These are phyloP conservation scores for Canna indica DNA, from an alignment of 176 grass and related monocot genomes.

Conservation along the genomic window DNA sequence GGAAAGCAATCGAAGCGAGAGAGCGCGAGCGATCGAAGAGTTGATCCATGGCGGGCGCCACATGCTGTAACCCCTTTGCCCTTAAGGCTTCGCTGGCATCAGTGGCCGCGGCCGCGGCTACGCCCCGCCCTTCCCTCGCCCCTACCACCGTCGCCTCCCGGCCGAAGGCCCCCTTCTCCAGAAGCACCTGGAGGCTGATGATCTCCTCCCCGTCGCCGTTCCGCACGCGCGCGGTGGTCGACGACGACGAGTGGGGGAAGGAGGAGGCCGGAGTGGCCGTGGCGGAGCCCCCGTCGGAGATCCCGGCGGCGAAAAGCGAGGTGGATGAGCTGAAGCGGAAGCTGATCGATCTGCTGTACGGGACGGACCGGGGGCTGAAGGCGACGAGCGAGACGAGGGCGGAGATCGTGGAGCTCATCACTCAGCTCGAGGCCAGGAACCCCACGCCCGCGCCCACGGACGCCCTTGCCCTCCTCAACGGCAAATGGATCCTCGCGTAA, in stretches of 20 bases:
- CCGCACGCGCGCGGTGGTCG: constrained; percentile 24
- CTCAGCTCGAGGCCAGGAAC: constrained; percentile 72
- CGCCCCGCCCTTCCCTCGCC: neutral
- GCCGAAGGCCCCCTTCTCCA: neutral
- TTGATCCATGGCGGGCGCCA: constrained; percentile 27
- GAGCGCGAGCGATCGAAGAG: neutral
- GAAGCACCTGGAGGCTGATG: constrained; percentile 4
- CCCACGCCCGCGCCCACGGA: constrained; percentile 83
- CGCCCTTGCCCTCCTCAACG: constrained; percentile 72
- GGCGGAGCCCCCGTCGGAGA: constrained; percentile 15
- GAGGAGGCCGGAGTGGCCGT: constrained; percentile 41
- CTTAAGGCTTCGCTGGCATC: constrained; percentile 19
- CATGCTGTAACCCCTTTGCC: constrained; percentile 34
- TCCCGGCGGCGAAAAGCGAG: constrained; percentile 22
- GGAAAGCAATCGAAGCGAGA: neutral
- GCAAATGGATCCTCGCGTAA: constrained; percentile 95
- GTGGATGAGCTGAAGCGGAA: constrained; percentile 52
- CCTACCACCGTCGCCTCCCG: constrained; percentile 4
- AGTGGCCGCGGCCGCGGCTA: neutral
- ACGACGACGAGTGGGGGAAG: constrained; percentile 72
- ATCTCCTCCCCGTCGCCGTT: constrained; percentile 1
- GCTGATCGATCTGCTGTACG: constrained; percentile 65
- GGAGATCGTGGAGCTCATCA: constrained; percentile 85
- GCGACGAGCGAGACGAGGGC: constrained; percentile 87
- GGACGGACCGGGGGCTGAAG: constrained; percentile 66